phyloP scores from a whole-genome alignment of 352 stramenopile genomes.

The Phytophthora kernoviae region DNA sequence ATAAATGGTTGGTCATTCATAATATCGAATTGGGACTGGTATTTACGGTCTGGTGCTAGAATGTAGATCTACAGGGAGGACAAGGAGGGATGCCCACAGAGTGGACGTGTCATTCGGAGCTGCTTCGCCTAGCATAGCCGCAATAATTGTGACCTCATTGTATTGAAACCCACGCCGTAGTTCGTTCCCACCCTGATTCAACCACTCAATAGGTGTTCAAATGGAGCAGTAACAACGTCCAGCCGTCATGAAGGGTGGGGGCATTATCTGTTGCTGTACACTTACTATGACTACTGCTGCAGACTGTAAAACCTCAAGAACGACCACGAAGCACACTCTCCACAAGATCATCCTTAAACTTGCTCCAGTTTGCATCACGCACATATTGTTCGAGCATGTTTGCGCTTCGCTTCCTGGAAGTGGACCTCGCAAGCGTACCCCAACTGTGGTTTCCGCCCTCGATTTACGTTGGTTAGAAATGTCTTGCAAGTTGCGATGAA shows the following conservation, averaged over 20 bases:
- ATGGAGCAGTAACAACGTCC: no score
- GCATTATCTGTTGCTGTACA: no score
- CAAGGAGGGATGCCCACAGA: background rate
- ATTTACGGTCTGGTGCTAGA: constrained; percentile 14
- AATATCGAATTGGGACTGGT: constrained; percentile 12
- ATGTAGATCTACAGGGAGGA: constrained; percentile 2
- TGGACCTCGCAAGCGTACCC: background rate
- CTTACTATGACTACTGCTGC: no score
- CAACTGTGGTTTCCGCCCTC: background rate
- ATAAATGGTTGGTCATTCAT: constrained; percentile 7
- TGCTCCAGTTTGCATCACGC: constrained; percentile 29
- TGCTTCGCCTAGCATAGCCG: constrained; percentile 11
- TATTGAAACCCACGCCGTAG: no score
- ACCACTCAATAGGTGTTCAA: no score
- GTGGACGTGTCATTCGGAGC: constrained; percentile 5
- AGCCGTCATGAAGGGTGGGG: background rate
- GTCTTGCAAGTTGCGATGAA: constrained; percentile 47
- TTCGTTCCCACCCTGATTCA: no score
- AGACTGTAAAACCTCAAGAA: constrained; percentile 1
- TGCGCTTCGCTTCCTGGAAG: constrained; percentile 9
- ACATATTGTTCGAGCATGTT: constrained; percentile 36
- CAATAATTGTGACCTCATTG: no score
- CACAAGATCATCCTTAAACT: constrained; percentile 42
- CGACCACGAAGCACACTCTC: constrained; percentile 26
- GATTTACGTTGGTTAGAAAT: constrained; percentile 15